Evolutionary conservation across 148 eudicot genomes (phyloP).

Genomic region (Persicaria tinctoria): DNA sequence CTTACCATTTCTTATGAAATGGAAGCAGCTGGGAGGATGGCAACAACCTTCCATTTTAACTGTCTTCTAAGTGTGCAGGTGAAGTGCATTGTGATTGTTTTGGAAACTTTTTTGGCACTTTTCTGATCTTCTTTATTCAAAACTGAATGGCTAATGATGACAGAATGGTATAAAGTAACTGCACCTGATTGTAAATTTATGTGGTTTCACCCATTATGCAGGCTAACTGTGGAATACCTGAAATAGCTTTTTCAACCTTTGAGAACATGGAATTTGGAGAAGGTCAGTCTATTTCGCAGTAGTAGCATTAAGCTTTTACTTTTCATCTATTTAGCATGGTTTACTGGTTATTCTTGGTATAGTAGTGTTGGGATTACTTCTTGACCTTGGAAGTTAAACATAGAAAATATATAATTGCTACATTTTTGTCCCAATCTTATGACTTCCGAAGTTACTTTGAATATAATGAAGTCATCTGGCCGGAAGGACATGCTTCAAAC

Average conservation of each 20-base stretch:
- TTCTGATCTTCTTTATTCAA: background rate
- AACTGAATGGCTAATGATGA: background rate
- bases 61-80: conserved; percentile 97
- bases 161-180: background rate
- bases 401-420: background rate
- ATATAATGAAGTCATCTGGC: background rate
- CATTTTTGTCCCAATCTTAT: background rate
- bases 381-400: conserved; percentile 5
- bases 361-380: background rate
- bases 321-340: background rate
- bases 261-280: conserved; percentile 97
- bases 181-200: background rate
- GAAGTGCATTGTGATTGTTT: conserved; percentile 14
- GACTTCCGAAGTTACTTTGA: background rate
- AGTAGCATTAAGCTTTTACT: background rate
- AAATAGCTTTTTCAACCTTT: conserved; percentile 78
- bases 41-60: conserved; percentile 93
- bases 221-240: conserved; percentile 98
- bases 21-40: conserved; percentile 98
- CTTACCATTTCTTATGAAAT: conserved; percentile 89
- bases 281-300: conserved; percentile 31
- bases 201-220: conserved; percentile 19
- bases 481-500: background rate
- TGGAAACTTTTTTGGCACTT: background rate
- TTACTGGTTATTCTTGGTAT: background rate